Percentiles rank a stretch among this genome's conserved stretches.
phyloP scores from a whole-genome alignment of 2,329 filamentous ascomycete species.

The Colletotrichum sansevieriae region DNA sequence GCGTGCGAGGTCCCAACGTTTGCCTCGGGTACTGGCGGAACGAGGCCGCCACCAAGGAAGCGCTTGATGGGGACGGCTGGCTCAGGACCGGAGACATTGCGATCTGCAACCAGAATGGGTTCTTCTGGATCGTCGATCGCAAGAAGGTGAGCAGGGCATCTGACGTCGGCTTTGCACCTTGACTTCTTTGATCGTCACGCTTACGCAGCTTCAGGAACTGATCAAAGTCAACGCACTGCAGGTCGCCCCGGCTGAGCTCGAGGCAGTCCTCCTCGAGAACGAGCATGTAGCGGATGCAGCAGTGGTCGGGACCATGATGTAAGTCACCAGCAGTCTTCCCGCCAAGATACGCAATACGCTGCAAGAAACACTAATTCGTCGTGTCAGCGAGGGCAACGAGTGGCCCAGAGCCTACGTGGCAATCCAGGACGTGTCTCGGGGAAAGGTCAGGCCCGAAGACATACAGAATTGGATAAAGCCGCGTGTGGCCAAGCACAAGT shows the following conservation, averaged over 20 bases:
- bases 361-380: conserved; percentile 1
- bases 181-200: neutral
- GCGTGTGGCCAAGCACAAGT: conserved; percentile 65
- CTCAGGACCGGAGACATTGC: conserved; percentile 71
- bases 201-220: conserved; percentile 58
- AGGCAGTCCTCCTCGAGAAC: conserved; percentile 64
- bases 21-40: conserved; percentile 72
- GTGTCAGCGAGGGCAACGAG: conserved; percentile 59
- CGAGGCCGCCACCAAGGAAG: conserved; percentile 65
- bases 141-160: conserved; percentile 56
- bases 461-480: conserved; percentile 63
- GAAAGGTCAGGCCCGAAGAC: conserved; percentile 61
- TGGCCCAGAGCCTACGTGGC: conserved; percentile 66
- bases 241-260: conserved; percentile 71
- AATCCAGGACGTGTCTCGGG: conserved; percentile 60
- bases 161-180: neutral
- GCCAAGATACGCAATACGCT: too few relatives aligned
- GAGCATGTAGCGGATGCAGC: conserved; percentile 67
- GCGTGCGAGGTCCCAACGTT: conserved; percentile 66
- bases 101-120: conserved; percentile 58
- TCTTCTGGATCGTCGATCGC: conserved; percentile 61
- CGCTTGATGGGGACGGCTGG: conserved; percentile 65
- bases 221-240: conserved; percentile 72
- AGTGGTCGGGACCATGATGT: conserved; percentile 65
- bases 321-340: conserved; percentile 42